Percentiles rank a stretch among this genome's conserved stretches.
Conservation (phyloP, 352 stramenopile species). For the Globisporangium middletonii region DNA sequence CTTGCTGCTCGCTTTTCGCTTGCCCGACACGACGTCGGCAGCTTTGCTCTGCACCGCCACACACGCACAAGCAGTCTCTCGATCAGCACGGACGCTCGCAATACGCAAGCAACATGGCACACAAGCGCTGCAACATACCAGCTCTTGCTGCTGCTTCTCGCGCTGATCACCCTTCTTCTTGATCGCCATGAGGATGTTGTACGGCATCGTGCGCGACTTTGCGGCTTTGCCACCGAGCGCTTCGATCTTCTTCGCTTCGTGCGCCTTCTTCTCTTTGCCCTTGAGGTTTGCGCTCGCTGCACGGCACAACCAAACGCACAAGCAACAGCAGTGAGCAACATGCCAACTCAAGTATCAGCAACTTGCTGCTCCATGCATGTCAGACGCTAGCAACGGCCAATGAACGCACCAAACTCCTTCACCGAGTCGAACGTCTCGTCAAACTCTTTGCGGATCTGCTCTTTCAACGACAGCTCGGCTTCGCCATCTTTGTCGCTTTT, state of each 20-base stretch:
- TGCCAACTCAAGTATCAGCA: neutral
- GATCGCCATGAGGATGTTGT: constrained; percentile 68
- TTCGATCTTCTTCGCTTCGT: constrained; percentile 71
- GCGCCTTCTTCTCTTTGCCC: constrained; percentile 75
- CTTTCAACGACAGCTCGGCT: constrained; percentile 37
- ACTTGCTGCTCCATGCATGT: neutral
- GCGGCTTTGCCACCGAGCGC: constrained; percentile 52
- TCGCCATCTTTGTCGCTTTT: constrained; percentile 21
- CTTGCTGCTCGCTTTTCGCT: constrained; percentile 42
- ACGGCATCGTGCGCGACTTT: constrained; percentile 55
- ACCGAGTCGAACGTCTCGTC: constrained; percentile 68
- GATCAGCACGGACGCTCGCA: neutral
- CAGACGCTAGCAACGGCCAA: neutral
- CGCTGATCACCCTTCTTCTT: constrained; percentile 52
- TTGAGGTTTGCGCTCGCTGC: constrained; percentile 49
- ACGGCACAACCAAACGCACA: neutral
- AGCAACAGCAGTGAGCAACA: neutral
- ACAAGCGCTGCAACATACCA: constrained; percentile 23
- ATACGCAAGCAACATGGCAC: neutral
- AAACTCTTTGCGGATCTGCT: constrained; percentile 78
- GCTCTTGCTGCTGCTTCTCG: constrained; percentile 48
- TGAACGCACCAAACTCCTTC: constrained; percentile 50
- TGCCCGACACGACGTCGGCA: constrained; percentile 63
- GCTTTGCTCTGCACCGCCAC: constrained; percentile 41
- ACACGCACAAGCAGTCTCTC: constrained; percentile 2